Conservation (phyloP, 2,329 filamentous ascomycete species). For the Pyricularia sp. region DNA sequence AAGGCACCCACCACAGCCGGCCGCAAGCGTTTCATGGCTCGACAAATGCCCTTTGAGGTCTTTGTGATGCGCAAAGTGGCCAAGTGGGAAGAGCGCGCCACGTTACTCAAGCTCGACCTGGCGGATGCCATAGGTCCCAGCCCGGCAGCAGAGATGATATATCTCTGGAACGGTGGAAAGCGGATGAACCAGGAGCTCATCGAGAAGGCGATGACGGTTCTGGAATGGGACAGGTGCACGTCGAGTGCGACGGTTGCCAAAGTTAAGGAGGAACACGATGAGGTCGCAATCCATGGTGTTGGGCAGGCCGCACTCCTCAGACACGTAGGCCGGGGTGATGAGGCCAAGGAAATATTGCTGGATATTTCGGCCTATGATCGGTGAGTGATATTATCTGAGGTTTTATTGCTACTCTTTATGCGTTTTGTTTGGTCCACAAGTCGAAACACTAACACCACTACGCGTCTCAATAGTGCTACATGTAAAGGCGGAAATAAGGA, state of each 20-base stretch:
- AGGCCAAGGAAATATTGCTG: slow-evolving; percentile 53
- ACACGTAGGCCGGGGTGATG: slow-evolving; percentile 44
- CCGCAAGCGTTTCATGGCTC: slow-evolving; percentile 80
- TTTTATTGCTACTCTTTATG: not conserved
- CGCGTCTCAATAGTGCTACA: slow-evolving; percentile 21
- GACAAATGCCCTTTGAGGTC: slow-evolving; percentile 77
- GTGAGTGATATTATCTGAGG: slow-evolving; percentile 22
- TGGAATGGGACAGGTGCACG: slow-evolving; percentile 54
- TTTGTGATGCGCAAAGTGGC: slow-evolving; percentile 73
- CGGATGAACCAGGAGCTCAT: slow-evolving; percentile 60
- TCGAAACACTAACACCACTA: not conserved
- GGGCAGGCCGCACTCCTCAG: slow-evolving; percentile 54
- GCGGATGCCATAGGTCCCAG: slow-evolving; percentile 70
- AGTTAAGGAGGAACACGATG: slow-evolving; percentile 41
- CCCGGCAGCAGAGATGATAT: slow-evolving; percentile 81
- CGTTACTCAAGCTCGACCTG: slow-evolving; percentile 51
- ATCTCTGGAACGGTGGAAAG: slow-evolving; percentile 83
- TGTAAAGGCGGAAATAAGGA: slow-evolving; percentile 52
- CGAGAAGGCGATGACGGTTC: slow-evolving; percentile 44
- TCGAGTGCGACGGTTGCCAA: slow-evolving; percentile 24
- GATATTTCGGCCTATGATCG: slow-evolving; percentile 53
- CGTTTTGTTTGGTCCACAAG: not conserved
- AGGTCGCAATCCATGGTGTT: slow-evolving; percentile 52
- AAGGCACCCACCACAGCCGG: slow-evolving; percentile 63
- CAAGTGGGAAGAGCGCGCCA: slow-evolving; percentile 75